These are phyloP conservation scores for Ustilago crameri DNA, from an alignment of 1,284 basidiomycete species.

Conservation along the genomic window DNA sequence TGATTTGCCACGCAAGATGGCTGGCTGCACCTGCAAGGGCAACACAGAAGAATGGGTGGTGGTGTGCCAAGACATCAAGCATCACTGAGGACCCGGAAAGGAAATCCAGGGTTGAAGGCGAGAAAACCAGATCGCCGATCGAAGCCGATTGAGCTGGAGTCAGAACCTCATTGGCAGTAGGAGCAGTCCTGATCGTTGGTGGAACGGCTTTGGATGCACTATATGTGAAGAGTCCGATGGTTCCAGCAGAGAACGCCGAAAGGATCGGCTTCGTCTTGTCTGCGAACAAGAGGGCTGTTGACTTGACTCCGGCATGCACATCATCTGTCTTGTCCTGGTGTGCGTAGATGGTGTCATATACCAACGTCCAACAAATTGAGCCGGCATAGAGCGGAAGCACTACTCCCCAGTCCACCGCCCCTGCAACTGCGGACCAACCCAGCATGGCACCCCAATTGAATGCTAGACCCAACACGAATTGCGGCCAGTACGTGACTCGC, in stretches of 20 bases:
- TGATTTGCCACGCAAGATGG: conserved; percentile 86
- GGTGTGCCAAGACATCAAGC: conserved; percentile 25
- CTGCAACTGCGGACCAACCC: conserved; percentile 94
- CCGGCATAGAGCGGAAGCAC: conserved; percentile 88
- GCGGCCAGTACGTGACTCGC: conserved; percentile 94
- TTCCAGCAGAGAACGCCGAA: conserved; percentile 77
- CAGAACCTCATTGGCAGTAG: conserved; percentile 14
- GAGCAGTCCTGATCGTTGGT: conserved; percentile 10
- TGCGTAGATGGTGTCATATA: conserved; percentile 98
- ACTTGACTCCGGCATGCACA: conserved; percentile 85
- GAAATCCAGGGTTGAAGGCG: conserved; percentile 16
- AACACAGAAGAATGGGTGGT: conserved; percentile 78
- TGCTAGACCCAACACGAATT: conserved; percentile 78
- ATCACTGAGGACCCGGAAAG: conserved; percentile 12
- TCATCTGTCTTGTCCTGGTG: conserved; percentile 99
- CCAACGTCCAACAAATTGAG: conserved; percentile 90
- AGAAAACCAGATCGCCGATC: conserved; percentile 29
- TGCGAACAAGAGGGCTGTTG: conserved; percentile 88
- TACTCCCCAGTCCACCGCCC: conserved; percentile 78
- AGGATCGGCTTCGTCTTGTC: conserved; percentile 81
- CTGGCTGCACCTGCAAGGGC: conserved; percentile 79
- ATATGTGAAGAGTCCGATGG: conserved; percentile 79
- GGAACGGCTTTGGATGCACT: conserved; percentile 69
- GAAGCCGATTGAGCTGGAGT: conserved; percentile 6
- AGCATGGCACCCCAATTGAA: conserved; percentile 98